Conservation (phyloP, 441 rosid genomes). For the Gossypium lobatum region DNA sequence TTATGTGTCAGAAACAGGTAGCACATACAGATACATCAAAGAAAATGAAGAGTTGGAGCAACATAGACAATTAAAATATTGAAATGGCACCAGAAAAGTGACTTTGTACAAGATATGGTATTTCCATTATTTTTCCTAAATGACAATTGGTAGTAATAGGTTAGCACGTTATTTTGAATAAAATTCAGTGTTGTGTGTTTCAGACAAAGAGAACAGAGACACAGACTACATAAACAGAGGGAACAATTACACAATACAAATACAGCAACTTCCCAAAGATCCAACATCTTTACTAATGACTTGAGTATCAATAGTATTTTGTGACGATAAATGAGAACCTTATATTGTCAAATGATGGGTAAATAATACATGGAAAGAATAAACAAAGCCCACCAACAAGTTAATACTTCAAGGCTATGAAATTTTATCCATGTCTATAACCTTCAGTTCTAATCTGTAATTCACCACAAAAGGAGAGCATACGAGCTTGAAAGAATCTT, state of each 20-base stretch:
- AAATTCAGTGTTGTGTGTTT: background rate
- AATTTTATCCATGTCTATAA: background rate
- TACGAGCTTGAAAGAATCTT: slow-evolving; percentile 11
- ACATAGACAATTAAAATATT: background rate
- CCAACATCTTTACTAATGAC: background rate
- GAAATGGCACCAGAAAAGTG: slow-evolving; percentile 7
- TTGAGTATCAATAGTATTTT: background rate
- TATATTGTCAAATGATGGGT: background rate
- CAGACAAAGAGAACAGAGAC: background rate
- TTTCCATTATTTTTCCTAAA: background rate
- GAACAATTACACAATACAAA: background rate
- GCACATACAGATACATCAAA: background rate
- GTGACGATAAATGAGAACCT: background rate
- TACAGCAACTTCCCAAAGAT: background rate
- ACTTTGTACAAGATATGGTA: background rate
- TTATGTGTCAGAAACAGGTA: background rate
- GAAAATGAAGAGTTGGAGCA: slow-evolving; percentile 2
- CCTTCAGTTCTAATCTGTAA: background rate
- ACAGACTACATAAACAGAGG: background rate
- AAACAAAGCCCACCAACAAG: slow-evolving; percentile 3
- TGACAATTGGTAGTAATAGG: background rate
- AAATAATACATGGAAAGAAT: background rate
- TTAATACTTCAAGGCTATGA: slow-evolving; percentile 1
- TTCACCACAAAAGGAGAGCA: slow-evolving; percentile 2
- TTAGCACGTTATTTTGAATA: background rate